Evolutionary conservation across 208 protist species (phyloP).

Genomic region (Trypanosoma grayi): DNA sequence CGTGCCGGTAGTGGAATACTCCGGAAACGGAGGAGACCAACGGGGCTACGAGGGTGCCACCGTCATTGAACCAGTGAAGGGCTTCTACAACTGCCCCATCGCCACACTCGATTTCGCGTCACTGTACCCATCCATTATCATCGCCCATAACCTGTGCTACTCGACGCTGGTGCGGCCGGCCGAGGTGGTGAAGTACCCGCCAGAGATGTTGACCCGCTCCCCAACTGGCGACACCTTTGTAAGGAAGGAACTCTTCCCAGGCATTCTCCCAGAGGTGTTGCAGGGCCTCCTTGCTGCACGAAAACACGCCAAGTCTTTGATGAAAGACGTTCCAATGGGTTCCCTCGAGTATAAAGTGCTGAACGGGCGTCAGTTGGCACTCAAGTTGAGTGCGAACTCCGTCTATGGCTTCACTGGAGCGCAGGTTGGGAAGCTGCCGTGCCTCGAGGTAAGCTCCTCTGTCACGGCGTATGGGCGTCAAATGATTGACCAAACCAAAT

Average conservation of each 20-base stretch:
- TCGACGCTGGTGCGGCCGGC: constrained; percentile 77
- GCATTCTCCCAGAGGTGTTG: constrained; percentile 86
- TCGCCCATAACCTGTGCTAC: constrained; percentile 99
- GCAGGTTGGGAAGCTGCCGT: constrained; percentile 98
- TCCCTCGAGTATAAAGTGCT: constrained; percentile 91
- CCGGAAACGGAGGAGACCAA: constrained; percentile 41
- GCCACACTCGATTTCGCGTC: constrained; percentile 99
- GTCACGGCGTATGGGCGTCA: constrained; percentile 98
- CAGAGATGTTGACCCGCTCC: constrained; percentile 59
- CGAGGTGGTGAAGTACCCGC: constrained; percentile 88
- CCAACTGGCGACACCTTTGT: constrained; percentile 82
- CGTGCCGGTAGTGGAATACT: constrained; percentile 79
- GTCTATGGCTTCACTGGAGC: constrained; percentile 99
- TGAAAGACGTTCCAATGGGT: constrained; percentile 80
- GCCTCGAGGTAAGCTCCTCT: constrained; percentile 94
- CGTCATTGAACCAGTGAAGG: constrained; percentile 97
- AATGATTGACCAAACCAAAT: constrained; percentile 98
- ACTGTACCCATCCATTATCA: constrained; percentile 99
- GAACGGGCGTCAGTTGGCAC: constrained; percentile 98
- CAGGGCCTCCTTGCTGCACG: constrained; percentile 77
- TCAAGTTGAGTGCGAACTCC: constrained; percentile 99
- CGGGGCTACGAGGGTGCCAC: constrained; percentile 97
- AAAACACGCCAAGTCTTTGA: constrained; percentile 72
- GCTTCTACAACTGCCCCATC: constrained; percentile 98
- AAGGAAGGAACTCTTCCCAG: constrained; percentile 66